phyloP scores from a whole-genome alignment of 2,329 filamentous ascomycete genomes.

The Fragosphaeria purpurea region DNA sequence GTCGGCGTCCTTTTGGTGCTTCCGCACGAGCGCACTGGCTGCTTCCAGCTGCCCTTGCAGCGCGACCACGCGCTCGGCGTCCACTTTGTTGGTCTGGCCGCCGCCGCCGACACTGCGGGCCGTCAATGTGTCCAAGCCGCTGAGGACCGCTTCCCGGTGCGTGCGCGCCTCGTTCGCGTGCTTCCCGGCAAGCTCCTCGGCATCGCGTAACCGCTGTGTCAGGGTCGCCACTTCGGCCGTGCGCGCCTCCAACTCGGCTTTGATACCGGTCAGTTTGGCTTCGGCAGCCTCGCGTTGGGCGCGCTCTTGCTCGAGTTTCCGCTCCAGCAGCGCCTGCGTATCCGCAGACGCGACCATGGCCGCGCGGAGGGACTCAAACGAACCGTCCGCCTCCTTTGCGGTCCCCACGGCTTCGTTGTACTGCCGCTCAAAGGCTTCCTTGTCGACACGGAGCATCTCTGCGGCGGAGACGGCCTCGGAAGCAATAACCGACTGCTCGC shows the following conservation, averaged over 20 bases:
- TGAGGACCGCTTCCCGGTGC: slow-evolving; percentile 72
- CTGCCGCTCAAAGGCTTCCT: slow-evolving; percentile 61
- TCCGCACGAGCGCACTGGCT: slow-evolving; percentile 71
- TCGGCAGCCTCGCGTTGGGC: slow-evolving; percentile 65
- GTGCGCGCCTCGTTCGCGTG: slow-evolving; percentile 79
- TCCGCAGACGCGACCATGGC: slow-evolving; percentile 72
- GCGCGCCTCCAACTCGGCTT: slow-evolving; percentile 71
- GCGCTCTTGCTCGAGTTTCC: slow-evolving; percentile 75
- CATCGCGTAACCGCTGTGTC: slow-evolving; percentile 66
- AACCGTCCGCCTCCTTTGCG: slow-evolving; percentile 57
- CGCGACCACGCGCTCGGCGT: slow-evolving; percentile 57
- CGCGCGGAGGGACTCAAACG: slow-evolving; percentile 64
- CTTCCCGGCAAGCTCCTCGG: slow-evolving; percentile 79
- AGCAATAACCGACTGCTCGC: slow-evolving; percentile 70
- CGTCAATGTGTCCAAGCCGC: slow-evolving; percentile 67
- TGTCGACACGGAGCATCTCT: slow-evolving; percentile 75
- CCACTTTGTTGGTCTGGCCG: slow-evolving; percentile 30
- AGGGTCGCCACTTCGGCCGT: slow-evolving; percentile 67
- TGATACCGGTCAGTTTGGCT: slow-evolving; percentile 63
- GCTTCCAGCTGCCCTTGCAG: slow-evolving; percentile 71
- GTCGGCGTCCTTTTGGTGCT: slow-evolving; percentile 84
- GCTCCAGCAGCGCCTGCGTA: slow-evolving; percentile 66
- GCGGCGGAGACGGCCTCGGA: slow-evolving; percentile 67
- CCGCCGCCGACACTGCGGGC: slow-evolving; percentile 37
- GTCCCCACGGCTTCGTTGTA: slow-evolving; percentile 58